Conservation (phyloP, 768 basidiomycete genomes). For the Mycena pura region DNA sequence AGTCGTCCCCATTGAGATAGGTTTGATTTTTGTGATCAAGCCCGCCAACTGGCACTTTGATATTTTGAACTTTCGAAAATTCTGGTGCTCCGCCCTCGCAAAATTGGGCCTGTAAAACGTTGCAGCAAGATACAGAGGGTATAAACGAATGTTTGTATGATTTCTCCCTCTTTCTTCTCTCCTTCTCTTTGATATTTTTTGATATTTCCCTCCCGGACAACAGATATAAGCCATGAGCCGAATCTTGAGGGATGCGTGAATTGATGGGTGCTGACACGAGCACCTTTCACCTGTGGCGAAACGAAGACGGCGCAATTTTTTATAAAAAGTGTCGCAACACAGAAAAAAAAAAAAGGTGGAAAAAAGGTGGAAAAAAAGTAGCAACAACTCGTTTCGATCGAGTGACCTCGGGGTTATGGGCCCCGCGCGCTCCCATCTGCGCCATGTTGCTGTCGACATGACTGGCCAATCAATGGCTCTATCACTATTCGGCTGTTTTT, state of each 20-base stretch:
- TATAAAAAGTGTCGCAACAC: too few species aligned
- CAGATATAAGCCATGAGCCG: constrained; percentile 18
- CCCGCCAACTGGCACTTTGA: not conserved
- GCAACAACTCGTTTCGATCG: constrained; percentile 71
- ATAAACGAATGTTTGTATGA: constrained; percentile 3
- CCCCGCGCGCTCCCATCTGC: constrained; percentile 18
- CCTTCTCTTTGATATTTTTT: constrained; percentile 10
- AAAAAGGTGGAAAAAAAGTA: too few species aligned
- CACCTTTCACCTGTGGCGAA: too few species aligned
- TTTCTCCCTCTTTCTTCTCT: constrained; percentile 1
- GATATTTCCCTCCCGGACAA: constrained; percentile 1
- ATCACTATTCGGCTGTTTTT: not conserved
- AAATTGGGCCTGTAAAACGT: not conserved
- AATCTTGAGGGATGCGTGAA: too few species aligned
- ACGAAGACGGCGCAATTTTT: too few species aligned
- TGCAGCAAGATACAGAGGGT: not conserved
- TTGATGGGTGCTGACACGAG: too few species aligned
- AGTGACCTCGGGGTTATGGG: constrained; percentile 57
- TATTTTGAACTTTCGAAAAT: not conserved
- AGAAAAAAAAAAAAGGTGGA: too few species aligned
- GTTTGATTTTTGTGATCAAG: constrained; percentile 2
- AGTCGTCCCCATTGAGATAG: constrained; percentile 3
- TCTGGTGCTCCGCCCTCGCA: not conserved
- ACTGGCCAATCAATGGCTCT: not conserved
- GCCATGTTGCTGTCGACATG: not conserved